These are phyloP conservation scores for Pythium chondricola DNA, from an alignment of 352 stramenopile genomes.

Conservation along the genomic window DNA sequence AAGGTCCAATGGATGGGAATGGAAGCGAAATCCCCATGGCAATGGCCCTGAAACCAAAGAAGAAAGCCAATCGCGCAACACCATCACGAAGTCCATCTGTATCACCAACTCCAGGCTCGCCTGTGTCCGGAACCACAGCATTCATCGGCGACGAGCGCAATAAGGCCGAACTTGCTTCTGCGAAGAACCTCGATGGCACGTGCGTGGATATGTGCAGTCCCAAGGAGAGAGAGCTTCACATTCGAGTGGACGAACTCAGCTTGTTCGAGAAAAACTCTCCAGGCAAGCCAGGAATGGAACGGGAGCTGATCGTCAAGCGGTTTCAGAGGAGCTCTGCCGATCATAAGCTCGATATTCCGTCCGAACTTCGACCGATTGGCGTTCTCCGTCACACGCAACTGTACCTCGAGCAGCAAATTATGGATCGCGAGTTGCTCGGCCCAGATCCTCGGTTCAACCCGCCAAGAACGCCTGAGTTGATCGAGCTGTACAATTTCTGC, in stretches of 20 bases:
- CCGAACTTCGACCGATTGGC: conserved; percentile 70
- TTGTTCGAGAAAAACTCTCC: conserved; percentile 83
- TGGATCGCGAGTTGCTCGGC: conserved; percentile 67
- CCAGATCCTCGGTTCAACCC: conserved; percentile 63
- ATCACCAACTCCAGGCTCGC: conserved; percentile 1
- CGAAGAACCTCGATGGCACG: conserved; percentile 61
- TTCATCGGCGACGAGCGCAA: conserved; percentile 26
- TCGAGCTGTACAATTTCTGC: conserved; percentile 96
- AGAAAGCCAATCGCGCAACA: conserved; percentile 8
- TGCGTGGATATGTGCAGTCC: conserved; percentile 84
- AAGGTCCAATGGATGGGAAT: no score
- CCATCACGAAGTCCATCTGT: conserved; percentile 10
- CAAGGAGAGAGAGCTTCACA: conserved; percentile 76
- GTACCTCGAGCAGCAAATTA: conserved; percentile 83
- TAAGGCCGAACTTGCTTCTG: conserved; percentile 56
- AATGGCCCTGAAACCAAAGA: conserved; percentile 11
- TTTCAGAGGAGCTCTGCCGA: conserved; percentile 85
- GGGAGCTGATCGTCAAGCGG: conserved; percentile 78
- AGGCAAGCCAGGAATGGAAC: conserved; percentile 41
- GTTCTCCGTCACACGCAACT: conserved; percentile 75
- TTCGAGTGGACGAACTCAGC: conserved; percentile 81
- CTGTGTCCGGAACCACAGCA: background rate
- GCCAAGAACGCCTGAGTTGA: conserved; percentile 60
- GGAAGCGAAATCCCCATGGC: no score
- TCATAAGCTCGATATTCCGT: conserved; percentile 80